A percentile compares a stretch with the other conserved stretches of the same genome.
Evolutionary conservation across 2,329 filamentous ascomycete genomes (phyloP).

Genomic region (Cladophialophora bantiana): DNA sequence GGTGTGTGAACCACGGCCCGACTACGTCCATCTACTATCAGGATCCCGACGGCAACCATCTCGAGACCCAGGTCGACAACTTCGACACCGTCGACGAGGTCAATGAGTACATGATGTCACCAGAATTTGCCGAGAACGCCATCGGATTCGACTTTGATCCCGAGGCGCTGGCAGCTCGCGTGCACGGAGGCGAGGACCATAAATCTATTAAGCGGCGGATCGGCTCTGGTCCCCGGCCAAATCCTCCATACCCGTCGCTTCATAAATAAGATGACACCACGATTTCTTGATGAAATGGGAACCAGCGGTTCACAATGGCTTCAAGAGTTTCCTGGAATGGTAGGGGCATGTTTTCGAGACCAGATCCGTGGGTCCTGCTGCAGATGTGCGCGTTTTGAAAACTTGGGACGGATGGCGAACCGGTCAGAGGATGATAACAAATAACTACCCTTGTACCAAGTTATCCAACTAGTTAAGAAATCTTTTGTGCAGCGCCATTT

Average conservation of each 20-base stretch:
- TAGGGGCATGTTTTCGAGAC: too few species aligned
- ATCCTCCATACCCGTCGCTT: constrained; percentile 4
- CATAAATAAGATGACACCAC: neutral
- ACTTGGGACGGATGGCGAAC: too few species aligned
- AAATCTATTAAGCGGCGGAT: constrained; percentile 11
- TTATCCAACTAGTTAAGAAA: too few species aligned
- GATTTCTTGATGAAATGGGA: too few species aligned
- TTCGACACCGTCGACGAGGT: constrained; percentile 17
- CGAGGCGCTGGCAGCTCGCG: constrained; percentile 1
- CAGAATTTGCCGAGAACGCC: constrained; percentile 6
- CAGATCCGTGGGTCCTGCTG: too few species aligned
- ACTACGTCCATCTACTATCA: constrained; percentile 58
- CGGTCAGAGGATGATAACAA: too few species aligned
- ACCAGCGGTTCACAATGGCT: too few species aligned
- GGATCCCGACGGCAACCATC: constrained; percentile 58
- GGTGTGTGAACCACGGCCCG: constrained; percentile 57
- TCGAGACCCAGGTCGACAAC: constrained; percentile 51
- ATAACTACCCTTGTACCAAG: too few species aligned
- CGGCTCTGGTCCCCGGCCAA: neutral
- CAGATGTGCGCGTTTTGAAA: too few species aligned
- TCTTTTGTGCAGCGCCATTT: too few species aligned
- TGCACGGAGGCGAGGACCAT: constrained; percentile 13
- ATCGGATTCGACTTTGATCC: constrained; percentile 15
- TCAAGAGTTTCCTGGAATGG: too few species aligned
- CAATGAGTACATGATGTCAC: constrained; percentile 9